These are phyloP conservation scores for Neckera pumila DNA, from an alignment of 225 moss, liverwort and hornwort genomes.

Conservation along the genomic window DNA sequence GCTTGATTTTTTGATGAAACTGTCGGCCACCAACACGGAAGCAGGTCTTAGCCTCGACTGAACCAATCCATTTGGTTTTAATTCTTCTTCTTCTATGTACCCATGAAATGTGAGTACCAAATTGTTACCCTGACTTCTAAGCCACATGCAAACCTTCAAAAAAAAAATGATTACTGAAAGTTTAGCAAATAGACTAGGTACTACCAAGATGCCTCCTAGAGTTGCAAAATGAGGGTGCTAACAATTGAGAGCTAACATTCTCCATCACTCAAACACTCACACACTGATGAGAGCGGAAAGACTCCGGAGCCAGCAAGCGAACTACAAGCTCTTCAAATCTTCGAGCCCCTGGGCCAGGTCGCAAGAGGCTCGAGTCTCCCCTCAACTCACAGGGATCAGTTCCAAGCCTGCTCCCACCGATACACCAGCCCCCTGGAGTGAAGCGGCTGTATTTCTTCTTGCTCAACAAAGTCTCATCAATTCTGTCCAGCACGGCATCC, in stretches of 20 bases:
- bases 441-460: slow-evolving; percentile 26
- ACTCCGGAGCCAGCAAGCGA: slow-evolving; percentile 39
- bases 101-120: background rate
- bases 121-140: background rate
- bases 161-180: background rate
- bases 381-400: slow-evolving; percentile 48
- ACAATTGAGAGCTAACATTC: background rate
- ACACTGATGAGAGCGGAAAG: slow-evolving; percentile 66
- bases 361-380: slow-evolving; percentile 38
- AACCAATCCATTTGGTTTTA: background rate
- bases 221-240: background rate
- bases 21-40: background rate
- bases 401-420: slow-evolving; percentile 14
- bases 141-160: background rate
- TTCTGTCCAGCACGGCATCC: slow-evolving; percentile 52
- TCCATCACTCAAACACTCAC: slow-evolving; percentile 10
- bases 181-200: background rate
- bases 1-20: background rate
- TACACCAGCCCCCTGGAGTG: slow-evolving; percentile 82
- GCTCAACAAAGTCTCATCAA: slow-evolving; percentile 53
- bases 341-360: slow-evolving; percentile 65
- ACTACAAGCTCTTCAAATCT: slow-evolving; percentile 61
- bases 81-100: background rate
- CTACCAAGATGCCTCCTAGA: background rate
- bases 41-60: background rate